Conservation (phyloP, 2,329 filamentous ascomycete genomes). For the Colletotrichum sp. region DNA sequence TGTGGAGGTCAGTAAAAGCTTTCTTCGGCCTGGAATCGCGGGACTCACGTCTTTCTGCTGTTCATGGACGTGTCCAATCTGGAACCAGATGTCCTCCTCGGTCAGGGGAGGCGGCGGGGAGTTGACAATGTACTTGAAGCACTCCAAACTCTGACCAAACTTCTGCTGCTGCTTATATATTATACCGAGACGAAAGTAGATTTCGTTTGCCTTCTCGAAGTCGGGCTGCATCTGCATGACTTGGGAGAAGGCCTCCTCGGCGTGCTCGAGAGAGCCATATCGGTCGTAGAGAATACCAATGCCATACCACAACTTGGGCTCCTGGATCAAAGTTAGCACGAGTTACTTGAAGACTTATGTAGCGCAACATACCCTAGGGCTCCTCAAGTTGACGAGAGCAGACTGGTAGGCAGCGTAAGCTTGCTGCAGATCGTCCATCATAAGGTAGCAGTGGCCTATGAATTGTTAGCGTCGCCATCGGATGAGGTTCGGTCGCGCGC, state of each 20-base stretch:
- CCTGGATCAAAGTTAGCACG: constrained; percentile 51
- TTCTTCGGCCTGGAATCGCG: background rate
- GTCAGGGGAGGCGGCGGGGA: constrained; percentile 91
- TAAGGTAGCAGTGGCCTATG: constrained; percentile 93
- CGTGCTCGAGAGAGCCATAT: constrained; percentile 95
- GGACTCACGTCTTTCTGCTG: constrained; percentile 94
- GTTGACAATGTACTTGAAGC: constrained; percentile 97
- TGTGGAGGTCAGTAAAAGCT: constrained; percentile 43
- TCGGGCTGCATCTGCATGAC: constrained; percentile 98
- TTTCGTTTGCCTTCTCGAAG: constrained; percentile 98
- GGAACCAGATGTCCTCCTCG: constrained; percentile 99
- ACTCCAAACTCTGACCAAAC: constrained; percentile 92
- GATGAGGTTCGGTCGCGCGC: background rate
- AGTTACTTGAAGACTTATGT: constrained; percentile 5
- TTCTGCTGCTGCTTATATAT: constrained; percentile 99
- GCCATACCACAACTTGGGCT: constrained; percentile 98
- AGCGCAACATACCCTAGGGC: constrained; percentile 76
- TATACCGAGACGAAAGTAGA: constrained; percentile 98
- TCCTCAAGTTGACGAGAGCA: constrained; percentile 88
- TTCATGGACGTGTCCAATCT: constrained; percentile 98
- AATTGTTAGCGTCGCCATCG: constrained; percentile 23
- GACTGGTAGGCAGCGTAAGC: constrained; percentile 97
- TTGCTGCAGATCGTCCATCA: constrained; percentile 98
- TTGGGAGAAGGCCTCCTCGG: constrained; percentile 96
- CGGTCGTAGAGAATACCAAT: constrained; percentile 97